Evolutionary conservation across 768 basidiomycete species (phyloP).

Genomic region (Hygrophorus pudorinus): DNA sequence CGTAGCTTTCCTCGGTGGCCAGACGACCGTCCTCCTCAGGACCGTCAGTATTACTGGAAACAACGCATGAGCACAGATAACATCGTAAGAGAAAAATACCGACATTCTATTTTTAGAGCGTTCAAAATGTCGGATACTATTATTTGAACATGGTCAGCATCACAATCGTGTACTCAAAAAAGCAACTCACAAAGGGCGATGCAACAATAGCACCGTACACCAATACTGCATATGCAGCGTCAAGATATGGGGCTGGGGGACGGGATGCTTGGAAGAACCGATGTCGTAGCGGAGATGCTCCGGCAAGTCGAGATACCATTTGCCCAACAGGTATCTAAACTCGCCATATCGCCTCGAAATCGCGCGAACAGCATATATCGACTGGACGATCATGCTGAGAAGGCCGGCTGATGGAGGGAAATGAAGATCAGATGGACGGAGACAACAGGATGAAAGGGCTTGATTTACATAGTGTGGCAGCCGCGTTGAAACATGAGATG

Average conservation of each 20-base stretch:
- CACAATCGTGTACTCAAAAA: background rate
- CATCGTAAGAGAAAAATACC: slow-evolving; percentile 10
- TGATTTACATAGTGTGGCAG: slow-evolving; percentile 56
- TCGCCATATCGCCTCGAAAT: slow-evolving; percentile 48
- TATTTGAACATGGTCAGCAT: slow-evolving; percentile 7
- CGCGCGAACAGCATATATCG: slow-evolving; percentile 59
- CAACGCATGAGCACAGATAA: background rate
- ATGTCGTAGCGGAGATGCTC: slow-evolving; percentile 58
- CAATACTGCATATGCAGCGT: slow-evolving; percentile 83
- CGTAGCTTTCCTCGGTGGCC: slow-evolving; percentile 54
- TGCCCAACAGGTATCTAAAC: slow-evolving; percentile 57
- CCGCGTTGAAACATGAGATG: slow-evolving; percentile 71
- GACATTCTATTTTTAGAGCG: slow-evolving; percentile 29
- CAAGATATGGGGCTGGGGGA: slow-evolving; percentile 54
- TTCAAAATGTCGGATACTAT: slow-evolving; percentile 32
- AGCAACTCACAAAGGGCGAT: slow-evolving; percentile 65
- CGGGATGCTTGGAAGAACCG: slow-evolving; percentile 29
- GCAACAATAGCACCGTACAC: slow-evolving; percentile 65
- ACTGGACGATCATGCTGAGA: slow-evolving; percentile 57
- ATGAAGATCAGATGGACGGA: slow-evolving; percentile 6
- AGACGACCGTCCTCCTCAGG: slow-evolving; percentile 47
- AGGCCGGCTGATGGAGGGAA: slow-evolving; percentile 43
- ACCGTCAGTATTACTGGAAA: slow-evolving; percentile 25
- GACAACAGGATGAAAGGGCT: background rate
- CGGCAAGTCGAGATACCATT: slow-evolving; percentile 67